Base-by-base conservation (phyloP, 1,139 yeast genomes). In the Zygosaccharomyces sapae region DNA sequence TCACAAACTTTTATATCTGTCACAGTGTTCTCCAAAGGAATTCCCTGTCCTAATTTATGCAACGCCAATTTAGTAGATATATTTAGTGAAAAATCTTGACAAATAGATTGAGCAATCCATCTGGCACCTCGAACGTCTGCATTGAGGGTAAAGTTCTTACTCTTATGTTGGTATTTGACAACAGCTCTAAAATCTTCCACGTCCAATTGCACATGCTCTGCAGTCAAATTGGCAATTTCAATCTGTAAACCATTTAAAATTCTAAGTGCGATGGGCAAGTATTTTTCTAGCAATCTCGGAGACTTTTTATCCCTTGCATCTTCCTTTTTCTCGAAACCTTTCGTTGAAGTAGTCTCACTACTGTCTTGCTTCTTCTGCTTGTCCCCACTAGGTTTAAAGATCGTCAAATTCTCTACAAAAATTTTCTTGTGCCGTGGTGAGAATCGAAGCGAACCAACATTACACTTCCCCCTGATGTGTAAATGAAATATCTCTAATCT, bases 401-500 rank as follows among this genome's bases (percentile, higher is more conserved):
- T 37, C 3, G 44, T 49, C 19, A 58, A 25, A 5, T 55, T 55
- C 40, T 48, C 50, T 6, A 57, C 25, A 1, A 54, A 18, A 9
- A 60, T 38, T 37, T 46, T 53, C 31, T 47, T 56, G 33, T 54
- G 52, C 13, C 50, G 35, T 3, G 52, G 53, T 4, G 51, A 35
- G 12, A 57, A 34, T 39, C 57, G 58, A 12, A 60, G 30, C n/a
- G 53, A 53, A 10, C 46, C 46, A 12, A 60, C 45, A 12, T 46
- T 20, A 3, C 55, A 20, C 18, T 47, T 47, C 41, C 48, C 53
- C 27, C 48, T 50, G 20, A 47, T 44, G 5, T 34, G 25, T 4
- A 60, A 34, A 4, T 52, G 45, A 22, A 38, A 42, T n/a, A 58
- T 35, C 37, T 52, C 53, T 4, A 51, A 41, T 39, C 51, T 50